Percentiles rank a stretch among this genome's conserved stretches.
Conservation (phyloP, 495 filamentous ascomycete genomes). For the Umbilicaria muhlenbergii region DNA sequence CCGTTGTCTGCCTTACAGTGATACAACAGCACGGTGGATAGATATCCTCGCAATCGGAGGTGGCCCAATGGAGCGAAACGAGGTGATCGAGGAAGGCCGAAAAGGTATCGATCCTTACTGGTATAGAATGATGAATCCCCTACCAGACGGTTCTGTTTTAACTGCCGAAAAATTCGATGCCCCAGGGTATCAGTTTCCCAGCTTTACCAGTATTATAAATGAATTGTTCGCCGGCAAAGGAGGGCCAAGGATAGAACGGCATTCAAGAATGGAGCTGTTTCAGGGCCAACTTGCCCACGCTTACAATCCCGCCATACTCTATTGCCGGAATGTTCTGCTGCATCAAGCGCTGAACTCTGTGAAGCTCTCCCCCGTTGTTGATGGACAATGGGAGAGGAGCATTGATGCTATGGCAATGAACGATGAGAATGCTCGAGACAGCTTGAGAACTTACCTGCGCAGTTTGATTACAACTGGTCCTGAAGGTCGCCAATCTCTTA, state of each 20-base stretch:
- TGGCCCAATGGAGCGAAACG: constrained; percentile 47
- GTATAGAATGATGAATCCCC: constrained; percentile 49
- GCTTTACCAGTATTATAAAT: constrained; percentile 22
- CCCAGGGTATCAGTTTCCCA: constrained; percentile 29
- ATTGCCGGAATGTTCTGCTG: constrained; percentile 58
- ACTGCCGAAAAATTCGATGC: constrained; percentile 11
- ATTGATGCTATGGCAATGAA: constrained; percentile 53
- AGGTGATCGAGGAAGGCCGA: constrained; percentile 77
- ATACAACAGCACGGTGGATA: constrained; percentile 73
- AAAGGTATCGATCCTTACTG: constrained; percentile 77
- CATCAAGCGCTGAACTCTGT: constrained; percentile 48
- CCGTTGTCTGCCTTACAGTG: constrained; percentile 64
- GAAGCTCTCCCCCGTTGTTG: constrained; percentile 34
- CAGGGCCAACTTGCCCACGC: constrained; percentile 30
- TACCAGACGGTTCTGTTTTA: constrained; percentile 13
- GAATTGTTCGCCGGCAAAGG: constrained; percentile 18
- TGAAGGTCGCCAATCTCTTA: not conserved
- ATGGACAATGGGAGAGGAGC: constrained; percentile 75
- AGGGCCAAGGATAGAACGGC: constrained; percentile 5
- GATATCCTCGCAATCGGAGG: constrained; percentile 64
- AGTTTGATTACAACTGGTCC: constrained; percentile 14
- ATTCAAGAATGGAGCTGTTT: constrained; percentile 1
- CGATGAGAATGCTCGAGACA: constrained; percentile 40
- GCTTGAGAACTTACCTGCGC: constrained; percentile 37
- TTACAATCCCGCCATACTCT: constrained; percentile 49